A percentile compares a stretch with the other conserved stretches of the same genome.
phyloP scores from a whole-genome alignment of 306 rosid genomes.

The Arachis hypogaea region DNA sequence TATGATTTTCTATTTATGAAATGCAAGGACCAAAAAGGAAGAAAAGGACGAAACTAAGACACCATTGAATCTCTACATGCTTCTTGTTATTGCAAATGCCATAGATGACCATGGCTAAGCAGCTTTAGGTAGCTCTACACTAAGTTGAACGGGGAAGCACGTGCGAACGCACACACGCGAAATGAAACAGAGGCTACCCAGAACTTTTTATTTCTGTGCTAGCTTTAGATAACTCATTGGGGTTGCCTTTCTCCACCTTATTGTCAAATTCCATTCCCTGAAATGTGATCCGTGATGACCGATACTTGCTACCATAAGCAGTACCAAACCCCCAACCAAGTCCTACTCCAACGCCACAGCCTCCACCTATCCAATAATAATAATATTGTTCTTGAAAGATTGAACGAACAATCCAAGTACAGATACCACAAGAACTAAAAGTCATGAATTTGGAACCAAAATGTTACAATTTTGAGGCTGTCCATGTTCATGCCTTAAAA shows the following conservation, averaged over 20 bases:
- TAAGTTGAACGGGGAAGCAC: background rate
- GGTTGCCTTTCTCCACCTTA: constrained; percentile 50
- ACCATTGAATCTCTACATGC: constrained; percentile 5
- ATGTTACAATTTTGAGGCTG: background rate
- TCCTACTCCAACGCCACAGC: constrained; percentile 97
- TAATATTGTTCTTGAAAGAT: background rate
- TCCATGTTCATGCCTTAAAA: no score
- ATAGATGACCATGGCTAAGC: background rate
- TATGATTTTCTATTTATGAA: background rate
- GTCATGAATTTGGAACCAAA: constrained; percentile 4
- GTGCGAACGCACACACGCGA: background rate
- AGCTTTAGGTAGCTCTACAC: constrained; percentile 7
- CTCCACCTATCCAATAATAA: constrained; percentile 61
- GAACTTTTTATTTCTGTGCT: constrained; percentile 44
- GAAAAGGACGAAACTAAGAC: background rate
- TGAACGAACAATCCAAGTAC: background rate
- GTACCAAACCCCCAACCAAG: constrained; percentile 99
- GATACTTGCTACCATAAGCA: constrained; percentile 86
- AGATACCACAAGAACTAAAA: background rate
- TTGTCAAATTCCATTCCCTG: constrained; percentile 71
- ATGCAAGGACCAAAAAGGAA: background rate
- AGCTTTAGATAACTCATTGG: constrained; percentile 43
- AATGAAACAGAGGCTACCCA: constrained; percentile 33
- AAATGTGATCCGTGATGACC: constrained; percentile 67
- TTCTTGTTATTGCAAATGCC: constrained; percentile 28